Evolutionary conservation across 345 rosid genomes (phyloP).

Genomic region (Euphorbia lathyris): DNA sequence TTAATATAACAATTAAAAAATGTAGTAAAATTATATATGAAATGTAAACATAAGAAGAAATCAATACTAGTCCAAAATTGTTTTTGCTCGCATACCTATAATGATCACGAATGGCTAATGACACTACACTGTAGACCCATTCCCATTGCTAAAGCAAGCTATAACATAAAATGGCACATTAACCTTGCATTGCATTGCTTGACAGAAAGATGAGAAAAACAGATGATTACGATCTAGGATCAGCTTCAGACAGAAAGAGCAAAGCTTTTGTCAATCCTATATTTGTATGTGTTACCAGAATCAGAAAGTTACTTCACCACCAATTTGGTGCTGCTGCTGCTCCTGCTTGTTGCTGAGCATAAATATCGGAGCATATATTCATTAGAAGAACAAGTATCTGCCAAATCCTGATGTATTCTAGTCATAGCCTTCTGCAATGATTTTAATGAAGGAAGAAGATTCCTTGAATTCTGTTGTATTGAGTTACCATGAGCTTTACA

Average conservation of each 20-base stretch:
- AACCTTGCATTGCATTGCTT: background rate
- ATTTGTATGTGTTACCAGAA: too few species aligned
- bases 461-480: constrained; percentile 75
- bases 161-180: too few species aligned
- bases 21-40: too few species aligned
- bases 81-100: too few species aligned
- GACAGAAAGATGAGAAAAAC: background rate
- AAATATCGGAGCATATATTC: constrained; percentile 81
- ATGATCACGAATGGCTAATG: too few species aligned
- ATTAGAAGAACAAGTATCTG: constrained; percentile 87
- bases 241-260: background rate
- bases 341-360: constrained; percentile 64
- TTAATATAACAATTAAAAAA: too few species aligned
- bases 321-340: constrained; percentile 24
- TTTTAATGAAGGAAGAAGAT: constrained; percentile 72
- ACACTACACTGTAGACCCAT: too few species aligned
- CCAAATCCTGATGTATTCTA: constrained; percentile 82
- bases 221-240: background rate
- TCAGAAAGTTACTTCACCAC: background rate
- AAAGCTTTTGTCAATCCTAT: background rate
- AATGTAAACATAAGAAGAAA: too few species aligned
- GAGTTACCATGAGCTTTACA: constrained; percentile 81
- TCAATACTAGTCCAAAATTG: too few species aligned
- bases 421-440: constrained; percentile 83
- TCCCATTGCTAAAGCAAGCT: too few species aligned